phyloP scores from a whole-genome alignment of 169 alveolate species.

The Cryptosporidium xiaoi region DNA sequence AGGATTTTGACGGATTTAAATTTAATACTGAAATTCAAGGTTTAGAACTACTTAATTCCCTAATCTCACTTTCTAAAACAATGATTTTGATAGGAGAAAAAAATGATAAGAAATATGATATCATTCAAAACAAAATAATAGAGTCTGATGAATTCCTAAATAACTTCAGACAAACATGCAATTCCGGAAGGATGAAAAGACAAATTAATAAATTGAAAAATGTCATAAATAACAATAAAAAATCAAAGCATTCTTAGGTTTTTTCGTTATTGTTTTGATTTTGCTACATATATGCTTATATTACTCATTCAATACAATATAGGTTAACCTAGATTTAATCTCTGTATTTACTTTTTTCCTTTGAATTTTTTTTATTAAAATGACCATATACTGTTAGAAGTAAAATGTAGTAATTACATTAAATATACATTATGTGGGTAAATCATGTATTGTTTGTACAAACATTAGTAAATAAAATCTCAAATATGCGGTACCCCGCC shows the following conservation, averaged over 20 bases:
- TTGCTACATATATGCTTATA: too few species aligned
- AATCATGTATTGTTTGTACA: too few species aligned
- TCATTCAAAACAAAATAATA: constrained; percentile 1
- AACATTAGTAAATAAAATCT: too few species aligned
- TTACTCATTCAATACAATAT: too few species aligned
- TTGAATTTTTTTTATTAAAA: too few species aligned
- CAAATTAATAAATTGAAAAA: constrained; percentile 50
- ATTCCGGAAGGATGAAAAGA: constrained; percentile 53
- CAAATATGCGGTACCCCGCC: too few species aligned
- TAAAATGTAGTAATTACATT: too few species aligned
- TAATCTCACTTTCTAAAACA: constrained; percentile 42
- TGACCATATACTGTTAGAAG: too few species aligned
- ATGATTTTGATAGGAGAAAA: not conserved
- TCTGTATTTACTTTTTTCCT: too few species aligned
- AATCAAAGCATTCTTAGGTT: not conserved
- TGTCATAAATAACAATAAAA: constrained; percentile 14
- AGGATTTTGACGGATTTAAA: constrained; percentile 3
- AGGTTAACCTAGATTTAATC: too few species aligned
- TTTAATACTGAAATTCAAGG: constrained; percentile 43
- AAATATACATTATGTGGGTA: too few species aligned
- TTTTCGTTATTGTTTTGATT: not conserved
- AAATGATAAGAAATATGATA: not conserved
- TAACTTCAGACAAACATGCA: constrained; percentile 4
- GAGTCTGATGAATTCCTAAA: constrained; percentile 31
- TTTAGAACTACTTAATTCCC: constrained; percentile 17